A percentile compares a stretch with the other conserved stretches of the same genome.
These are phyloP conservation scores for Suillus spraguei DNA, from an alignment of 768 basidiomycete species.

Conservation along the genomic window DNA sequence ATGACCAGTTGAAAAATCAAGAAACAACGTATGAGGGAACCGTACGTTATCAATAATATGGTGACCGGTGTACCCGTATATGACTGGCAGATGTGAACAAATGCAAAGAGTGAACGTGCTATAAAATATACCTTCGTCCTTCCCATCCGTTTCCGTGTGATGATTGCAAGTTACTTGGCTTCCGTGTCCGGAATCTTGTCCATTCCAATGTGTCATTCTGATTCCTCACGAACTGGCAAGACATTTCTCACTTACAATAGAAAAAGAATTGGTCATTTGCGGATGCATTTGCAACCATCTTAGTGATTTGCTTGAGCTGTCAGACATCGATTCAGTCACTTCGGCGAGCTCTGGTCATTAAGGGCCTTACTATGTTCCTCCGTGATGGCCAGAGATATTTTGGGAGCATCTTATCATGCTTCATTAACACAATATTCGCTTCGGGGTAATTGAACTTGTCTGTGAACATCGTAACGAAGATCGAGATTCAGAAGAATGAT, in stretches of 20 bases:
- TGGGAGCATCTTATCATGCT: conserved; percentile 37
- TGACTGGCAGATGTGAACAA: conserved; percentile 12
- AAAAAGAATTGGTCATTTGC: conserved; percentile 58
- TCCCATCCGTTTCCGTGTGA: conserved; percentile 50
- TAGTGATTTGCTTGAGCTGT: conserved; percentile 45
- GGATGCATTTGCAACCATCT: conserved; percentile 45
- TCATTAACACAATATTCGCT: conserved; percentile 45
- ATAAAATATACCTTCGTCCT: conserved; percentile 48
- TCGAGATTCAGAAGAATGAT: neutral
- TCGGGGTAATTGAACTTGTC: conserved; percentile 41
- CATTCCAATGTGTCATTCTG: neutral
- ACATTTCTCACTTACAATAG: conserved; percentile 45
- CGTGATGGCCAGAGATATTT: conserved; percentile 41
- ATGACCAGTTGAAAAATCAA: neutral
- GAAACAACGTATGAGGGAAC: conserved; percentile 24
- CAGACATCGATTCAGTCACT: neutral
- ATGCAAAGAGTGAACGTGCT: neutral
- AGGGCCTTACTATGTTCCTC: conserved; percentile 44
- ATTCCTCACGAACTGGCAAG: neutral
- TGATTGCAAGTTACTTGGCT: conserved; percentile 45
- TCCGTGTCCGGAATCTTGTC: conserved; percentile 52
- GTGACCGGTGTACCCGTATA: conserved; percentile 15
- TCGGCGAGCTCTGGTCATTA: neutral
- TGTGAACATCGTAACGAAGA: conserved; percentile 14
- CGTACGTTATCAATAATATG: conserved; percentile 28